Evolutionary conservation across 768 basidiomycete genomes (phyloP), one percentile per base, ranked within the genome.

Genomic region (Lyophyllum decastes): DNA sequence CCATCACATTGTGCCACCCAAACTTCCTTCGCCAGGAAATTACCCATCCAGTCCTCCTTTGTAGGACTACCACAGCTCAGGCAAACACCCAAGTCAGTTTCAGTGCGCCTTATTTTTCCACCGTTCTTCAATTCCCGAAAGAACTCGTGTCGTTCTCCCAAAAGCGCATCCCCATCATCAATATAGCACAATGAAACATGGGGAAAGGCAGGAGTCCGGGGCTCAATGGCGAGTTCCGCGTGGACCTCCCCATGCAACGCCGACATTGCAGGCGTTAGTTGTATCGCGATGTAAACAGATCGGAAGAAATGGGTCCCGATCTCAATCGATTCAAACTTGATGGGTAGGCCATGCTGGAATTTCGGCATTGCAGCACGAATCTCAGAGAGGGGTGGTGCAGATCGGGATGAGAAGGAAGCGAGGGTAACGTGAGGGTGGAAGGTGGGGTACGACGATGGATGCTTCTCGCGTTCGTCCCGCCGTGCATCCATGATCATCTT

Each of bases 111-210:
- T 34, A 83, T 71, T 41, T 68, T 68, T 11, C 78, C 72, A 1
- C 68, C 59, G 12, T 71, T 65, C 58, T 70, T 62, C 63, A 89
- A 70, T 58, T 74, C 72, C 25, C 76, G 70, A 38, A 78, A 76
- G 41, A 80, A 81, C 59, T 66, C 75, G 21, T 74, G 72, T 44
- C 89, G 82, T 69, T 87, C 81, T 7, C 71, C 78, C 11, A 65
- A 58, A 14, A 73, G 76, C 3, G 79, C 78, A 60, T 92, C 89
- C n/a, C 78, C 76, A 57, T 92, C 84, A 25, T 75, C 76, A 58
- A 92, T 85, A 66, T 93, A 93, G 64, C 82, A 86, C 57, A 93
- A 63, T 34, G 91, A 92, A 60, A 91, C 60, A 68, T 93, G 91
- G 7, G 90, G 87, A 60, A 83, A 88, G 34, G 75, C 70, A 0